phyloP scores from a whole-genome alignment of 2,329 filamentous ascomycete species.

The Scortechinia acanthostroma region DNA sequence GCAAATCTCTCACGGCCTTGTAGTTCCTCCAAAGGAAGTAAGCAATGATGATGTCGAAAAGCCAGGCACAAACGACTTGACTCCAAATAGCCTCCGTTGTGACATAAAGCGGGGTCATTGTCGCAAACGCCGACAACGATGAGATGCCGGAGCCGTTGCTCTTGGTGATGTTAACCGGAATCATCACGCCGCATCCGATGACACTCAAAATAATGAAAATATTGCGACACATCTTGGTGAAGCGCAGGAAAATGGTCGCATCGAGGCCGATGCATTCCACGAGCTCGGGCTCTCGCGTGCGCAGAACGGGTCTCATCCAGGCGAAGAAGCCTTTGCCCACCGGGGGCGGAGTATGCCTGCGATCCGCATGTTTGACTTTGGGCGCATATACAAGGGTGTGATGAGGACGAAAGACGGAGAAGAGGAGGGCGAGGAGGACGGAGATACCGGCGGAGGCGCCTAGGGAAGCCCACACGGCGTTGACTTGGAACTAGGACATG shows the following conservation, averaged over 20 bases:
- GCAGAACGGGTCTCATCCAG: constrained; percentile 53
- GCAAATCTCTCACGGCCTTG: constrained; percentile 39
- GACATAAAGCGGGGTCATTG: constrained; percentile 42
- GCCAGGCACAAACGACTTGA: constrained; percentile 47
- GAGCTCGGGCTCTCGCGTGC: constrained; percentile 48
- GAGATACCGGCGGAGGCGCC: constrained; percentile 48
- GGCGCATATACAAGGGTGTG: constrained; percentile 63
- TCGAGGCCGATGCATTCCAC: constrained; percentile 60
- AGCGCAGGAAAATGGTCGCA: constrained; percentile 22
- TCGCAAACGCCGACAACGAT: constrained; percentile 17
- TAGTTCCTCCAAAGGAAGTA: constrained; percentile 63
- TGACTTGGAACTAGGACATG: constrained; percentile 2
- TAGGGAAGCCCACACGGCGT: constrained; percentile 51
- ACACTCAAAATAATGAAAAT: constrained; percentile 36
- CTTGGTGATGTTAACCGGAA: constrained; percentile 5
- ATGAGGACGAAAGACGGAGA: constrained; percentile 57
- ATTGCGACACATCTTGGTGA: constrained; percentile 8
- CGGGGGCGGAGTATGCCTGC: constrained; percentile 56
- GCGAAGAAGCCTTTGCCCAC: constrained; percentile 54
- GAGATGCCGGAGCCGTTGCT: constrained; percentile 5
- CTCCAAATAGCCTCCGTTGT: constrained; percentile 41
- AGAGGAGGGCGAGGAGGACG: constrained; percentile 43
- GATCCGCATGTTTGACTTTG: constrained; percentile 56
- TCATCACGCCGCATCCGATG: constrained; percentile 15
- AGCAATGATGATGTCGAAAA: constrained; percentile 48